Evolutionary conservation across 768 basidiomycete genomes (phyloP), one percentile per base, ranked within the genome.

Genomic region (Daedaleopsis nitida): DNA sequence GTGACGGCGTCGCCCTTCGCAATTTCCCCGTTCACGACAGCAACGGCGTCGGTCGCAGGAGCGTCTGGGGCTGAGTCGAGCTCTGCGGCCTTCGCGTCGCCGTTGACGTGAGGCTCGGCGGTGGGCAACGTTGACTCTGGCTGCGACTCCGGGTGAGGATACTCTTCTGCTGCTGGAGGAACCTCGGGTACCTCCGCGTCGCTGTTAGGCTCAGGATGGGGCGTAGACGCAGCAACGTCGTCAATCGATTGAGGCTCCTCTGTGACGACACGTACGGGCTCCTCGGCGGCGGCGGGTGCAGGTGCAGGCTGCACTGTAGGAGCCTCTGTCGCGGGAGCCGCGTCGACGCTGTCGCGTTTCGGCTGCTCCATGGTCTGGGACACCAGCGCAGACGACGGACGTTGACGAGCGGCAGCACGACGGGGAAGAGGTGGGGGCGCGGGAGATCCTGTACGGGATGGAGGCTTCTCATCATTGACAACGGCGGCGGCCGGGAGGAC

Each of bases 401-500:
- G 67, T 7, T 74, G 75, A 21, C 89, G 79, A 1, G 81, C 84
- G 51, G 86, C 81, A 0, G 89, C 89, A 48, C 89, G 77, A 44
- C 86, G 79, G 0, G 89, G 89, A 23, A 91, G 71, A 2, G 88
- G 89, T 0, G 89, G 88, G 7, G 76, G 74, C 3, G 69, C 74
- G 50, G 82, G 80, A 5, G 68, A 66, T 10, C 55, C 38, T 23
- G 70, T 19, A 43, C 67, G 57, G 32, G 54, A 58, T 2, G 62
- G 57, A 48, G 66, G 52, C 37, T 38, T 51, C n/a, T 56, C 55
- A 50, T 57, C 57, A n/a, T 44, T 17, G 7, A 55, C 17, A 39
- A 35, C 35, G 19, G 47, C 19, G 1, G 48, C 56, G 19, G 57
- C 50, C 0, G 48, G 45, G 9, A 35, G 24, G 14, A 32, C 35